phyloP scores from a whole-genome alignment of 257 asterid species.

The Fraxinus pennsylvanica region DNA sequence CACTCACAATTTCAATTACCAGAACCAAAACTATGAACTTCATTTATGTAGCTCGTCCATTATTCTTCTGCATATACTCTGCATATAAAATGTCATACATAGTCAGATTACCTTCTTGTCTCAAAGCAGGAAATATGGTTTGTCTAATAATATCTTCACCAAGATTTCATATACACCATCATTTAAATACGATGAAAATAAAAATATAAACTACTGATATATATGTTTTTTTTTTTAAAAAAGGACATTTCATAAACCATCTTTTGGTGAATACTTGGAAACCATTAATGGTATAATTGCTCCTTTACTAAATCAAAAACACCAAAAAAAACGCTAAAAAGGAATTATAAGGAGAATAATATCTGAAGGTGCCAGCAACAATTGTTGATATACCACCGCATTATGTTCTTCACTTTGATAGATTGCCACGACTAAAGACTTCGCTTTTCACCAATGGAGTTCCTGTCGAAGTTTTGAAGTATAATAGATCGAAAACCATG shows the following conservation, averaged over 20 bases:
- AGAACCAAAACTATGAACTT: constrained; percentile 84
- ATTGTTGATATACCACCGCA: no score
- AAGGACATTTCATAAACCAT: background rate
- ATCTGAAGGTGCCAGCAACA: no score
- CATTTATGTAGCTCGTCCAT: constrained; percentile 88
- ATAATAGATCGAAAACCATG: constrained; percentile 21
- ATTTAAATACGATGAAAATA: background rate
- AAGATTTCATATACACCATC: background rate
- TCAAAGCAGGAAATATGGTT: background rate
- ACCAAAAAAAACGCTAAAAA: no score
- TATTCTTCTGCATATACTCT: constrained; percentile 74
- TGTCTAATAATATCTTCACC: background rate
- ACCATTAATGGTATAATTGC: no score
- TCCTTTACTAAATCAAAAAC: no score
- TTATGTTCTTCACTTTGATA: constrained; percentile 41
- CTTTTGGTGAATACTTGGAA: no score
- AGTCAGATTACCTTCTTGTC: background rate
- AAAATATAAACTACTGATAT: background rate
- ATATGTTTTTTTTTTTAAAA: no score
- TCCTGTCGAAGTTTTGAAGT: constrained; percentile 35
- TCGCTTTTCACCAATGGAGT: constrained; percentile 1
- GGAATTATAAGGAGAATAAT: no score
- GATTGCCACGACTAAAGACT: constrained; percentile 29
- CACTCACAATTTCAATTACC: constrained; percentile 68
- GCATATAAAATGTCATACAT: constrained; percentile 13